phyloP scores from a whole-genome alignment of 2,329 filamentous ascomycete genomes.

The Calonectria hawksworthii region DNA sequence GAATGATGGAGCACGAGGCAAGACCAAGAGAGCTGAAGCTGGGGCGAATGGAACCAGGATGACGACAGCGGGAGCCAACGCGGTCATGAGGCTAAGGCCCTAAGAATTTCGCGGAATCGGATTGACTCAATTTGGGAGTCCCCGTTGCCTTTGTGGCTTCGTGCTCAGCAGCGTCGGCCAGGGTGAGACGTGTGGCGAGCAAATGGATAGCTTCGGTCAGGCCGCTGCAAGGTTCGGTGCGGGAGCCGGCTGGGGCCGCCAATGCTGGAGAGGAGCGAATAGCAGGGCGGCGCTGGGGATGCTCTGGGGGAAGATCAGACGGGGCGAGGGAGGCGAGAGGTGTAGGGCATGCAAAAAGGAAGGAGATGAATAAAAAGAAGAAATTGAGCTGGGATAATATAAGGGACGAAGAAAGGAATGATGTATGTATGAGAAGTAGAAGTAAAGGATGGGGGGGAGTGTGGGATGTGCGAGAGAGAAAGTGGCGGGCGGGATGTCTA shows the following conservation, averaged over 20 bases:
- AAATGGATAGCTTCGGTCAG: conserved; percentile 41
- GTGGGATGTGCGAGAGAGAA: conserved; percentile 7
- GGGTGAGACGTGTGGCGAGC: conserved; percentile 40
- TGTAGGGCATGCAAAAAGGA: conserved; percentile 1
- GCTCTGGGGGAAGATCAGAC: conserved; percentile 27
- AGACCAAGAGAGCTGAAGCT: conserved; percentile 44
- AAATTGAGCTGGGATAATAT: background rate
- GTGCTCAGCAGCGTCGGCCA: conserved; percentile 37
- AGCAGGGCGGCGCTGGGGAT: conserved; percentile 31
- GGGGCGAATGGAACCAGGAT: conserved; percentile 40
- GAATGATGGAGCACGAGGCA: conserved; percentile 42
- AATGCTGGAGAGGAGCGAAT: conserved; percentile 41
- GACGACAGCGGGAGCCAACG: conserved; percentile 38
- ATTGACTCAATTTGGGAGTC: conserved; percentile 25
- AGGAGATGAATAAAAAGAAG: conserved; percentile 22
- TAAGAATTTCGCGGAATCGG: conserved; percentile 23
- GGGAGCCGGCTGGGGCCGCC: conserved; percentile 39
- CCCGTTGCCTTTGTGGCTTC: conserved; percentile 30
- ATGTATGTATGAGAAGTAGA: conserved; percentile 12
- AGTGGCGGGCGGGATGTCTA: conserved; percentile 7
- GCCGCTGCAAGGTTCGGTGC: conserved; percentile 42
- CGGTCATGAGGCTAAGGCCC: conserved; percentile 43
- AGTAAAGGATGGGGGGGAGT: conserved; percentile 1
- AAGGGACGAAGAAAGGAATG: conserved; percentile 12
- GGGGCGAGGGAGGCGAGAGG: conserved; percentile 17